Conservation (phyloP, 495 filamentous ascomycete genomes). For the Aspergillus bridgeri region DNA sequence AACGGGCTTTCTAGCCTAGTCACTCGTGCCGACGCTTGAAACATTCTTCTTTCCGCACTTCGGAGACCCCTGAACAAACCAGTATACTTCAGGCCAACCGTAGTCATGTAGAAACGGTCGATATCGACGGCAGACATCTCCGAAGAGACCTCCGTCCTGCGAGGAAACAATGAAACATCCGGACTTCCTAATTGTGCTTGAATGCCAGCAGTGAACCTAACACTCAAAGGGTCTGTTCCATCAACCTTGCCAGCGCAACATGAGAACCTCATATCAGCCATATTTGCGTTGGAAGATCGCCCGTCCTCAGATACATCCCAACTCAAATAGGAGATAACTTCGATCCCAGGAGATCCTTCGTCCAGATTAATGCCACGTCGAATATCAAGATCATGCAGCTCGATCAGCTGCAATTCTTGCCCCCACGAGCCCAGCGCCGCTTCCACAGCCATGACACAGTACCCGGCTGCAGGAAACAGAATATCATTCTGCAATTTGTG, state of each 20-base stretch:
- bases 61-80: background rate
- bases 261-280: background rate
- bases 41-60: background rate
- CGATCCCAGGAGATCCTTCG: constrained; percentile 29
- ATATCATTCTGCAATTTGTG: constrained; percentile 39
- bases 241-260: background rate
- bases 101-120: background rate
- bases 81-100: background rate
- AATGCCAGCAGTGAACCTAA: background rate
- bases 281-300: background rate
- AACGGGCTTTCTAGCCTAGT: background rate
- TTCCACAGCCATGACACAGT: constrained; percentile 56
- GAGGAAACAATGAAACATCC: background rate
- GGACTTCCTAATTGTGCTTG: background rate
- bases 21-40: background rate
- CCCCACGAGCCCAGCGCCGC: constrained; percentile 20
- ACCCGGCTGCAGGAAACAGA: constrained; percentile 61
- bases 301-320: background rate
- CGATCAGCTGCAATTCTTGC: constrained; percentile 23
- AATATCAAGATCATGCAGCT: constrained; percentile 39
- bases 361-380: constrained; percentile 48
- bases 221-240: background rate
- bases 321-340: background rate
- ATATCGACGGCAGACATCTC: background rate
- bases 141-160: background rate